A percentile compares a stretch with the other conserved stretches of the same genome.
These are phyloP conservation scores for Hypoxylon sp. DNA, from an alignment of 2,329 filamentous ascomycete genomes.

Conservation along the genomic window DNA sequence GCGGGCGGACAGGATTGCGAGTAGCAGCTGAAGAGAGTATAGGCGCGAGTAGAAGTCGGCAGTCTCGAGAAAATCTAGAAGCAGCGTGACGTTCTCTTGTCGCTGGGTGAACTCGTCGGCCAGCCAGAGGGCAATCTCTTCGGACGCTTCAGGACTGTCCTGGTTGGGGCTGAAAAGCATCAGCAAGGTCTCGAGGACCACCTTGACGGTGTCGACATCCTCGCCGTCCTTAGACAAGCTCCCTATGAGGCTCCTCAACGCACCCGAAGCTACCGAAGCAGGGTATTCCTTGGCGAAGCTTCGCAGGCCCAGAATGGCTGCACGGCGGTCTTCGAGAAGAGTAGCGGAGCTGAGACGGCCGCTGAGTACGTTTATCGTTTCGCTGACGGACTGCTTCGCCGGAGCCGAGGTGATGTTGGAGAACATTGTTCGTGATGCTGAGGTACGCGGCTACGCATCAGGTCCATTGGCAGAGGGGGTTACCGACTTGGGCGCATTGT, in stretches of 20 bases:
- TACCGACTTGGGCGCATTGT: conserved; percentile 41
- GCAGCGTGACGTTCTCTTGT: conserved; percentile 92
- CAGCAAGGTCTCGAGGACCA: conserved; percentile 91
- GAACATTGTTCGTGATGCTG: conserved; percentile 60
- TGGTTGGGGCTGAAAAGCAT: conserved; percentile 83
- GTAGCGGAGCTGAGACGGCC: conserved; percentile 88
- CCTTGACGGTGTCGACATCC: conserved; percentile 95
- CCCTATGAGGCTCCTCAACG: conserved; percentile 86
- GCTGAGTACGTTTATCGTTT: conserved; percentile 91
- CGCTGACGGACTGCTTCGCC: conserved; percentile 93
- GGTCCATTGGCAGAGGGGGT: conserved; percentile 44
- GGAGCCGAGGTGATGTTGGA: conserved; percentile 73
- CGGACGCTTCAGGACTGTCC: conserved; percentile 86
- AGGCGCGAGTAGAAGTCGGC: conserved; percentile 89
- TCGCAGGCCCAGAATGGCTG: conserved; percentile 88
- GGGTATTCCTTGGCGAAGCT: conserved; percentile 98
- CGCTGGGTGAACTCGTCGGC: conserved; percentile 98
- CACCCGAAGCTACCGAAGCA: conserved; percentile 92
- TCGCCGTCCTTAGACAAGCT: conserved; percentile 87
- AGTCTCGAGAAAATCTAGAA: conserved; percentile 88
- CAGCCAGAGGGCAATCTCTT: conserved; percentile 94
- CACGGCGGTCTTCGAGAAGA: conserved; percentile 90
- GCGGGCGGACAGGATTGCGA: conserved; percentile 83
- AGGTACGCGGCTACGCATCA: conserved; percentile 37
- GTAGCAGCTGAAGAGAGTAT: conserved; percentile 88